phyloP scores from a whole-genome alignment of 768 basidiomycete genomes.

The Floccularia luteovirens region DNA sequence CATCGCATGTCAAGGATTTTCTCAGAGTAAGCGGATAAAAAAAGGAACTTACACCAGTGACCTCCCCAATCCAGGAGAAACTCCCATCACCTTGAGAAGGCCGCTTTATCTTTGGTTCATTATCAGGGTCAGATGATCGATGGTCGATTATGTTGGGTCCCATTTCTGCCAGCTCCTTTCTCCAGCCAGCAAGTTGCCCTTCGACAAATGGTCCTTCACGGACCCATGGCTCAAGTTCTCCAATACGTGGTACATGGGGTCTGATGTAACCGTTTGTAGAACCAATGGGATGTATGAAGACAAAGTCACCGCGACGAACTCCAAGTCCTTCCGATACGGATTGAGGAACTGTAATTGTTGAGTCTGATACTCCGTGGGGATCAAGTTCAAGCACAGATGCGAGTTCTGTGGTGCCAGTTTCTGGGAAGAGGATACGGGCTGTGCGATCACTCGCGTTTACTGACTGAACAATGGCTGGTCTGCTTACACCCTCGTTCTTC shows the following conservation, averaged over 20 bases:
- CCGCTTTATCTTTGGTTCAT: slow-evolving; percentile 34
- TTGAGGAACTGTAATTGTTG: slow-evolving; percentile 29
- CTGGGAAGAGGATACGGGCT: slow-evolving; percentile 54
- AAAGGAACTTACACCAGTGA: slow-evolving; percentile 48
- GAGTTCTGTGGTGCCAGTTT: slow-evolving; percentile 47
- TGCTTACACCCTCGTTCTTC: slow-evolving; percentile 63
- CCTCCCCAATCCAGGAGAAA: slow-evolving; percentile 84
- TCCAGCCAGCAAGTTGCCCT: slow-evolving; percentile 59
- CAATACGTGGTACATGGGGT: slow-evolving; percentile 77
- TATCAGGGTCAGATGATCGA: slow-evolving; percentile 25
- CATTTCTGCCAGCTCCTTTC: slow-evolving; percentile 62
- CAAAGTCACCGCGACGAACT: slow-evolving; percentile 76
- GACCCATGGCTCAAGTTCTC: slow-evolving; percentile 79
- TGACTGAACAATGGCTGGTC: slow-evolving; percentile 69
- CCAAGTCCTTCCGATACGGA: slow-evolving; percentile 57
- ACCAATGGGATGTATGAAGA: slow-evolving; percentile 68
- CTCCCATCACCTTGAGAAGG: slow-evolving; percentile 28
- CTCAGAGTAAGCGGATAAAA: slow-evolving; percentile 6
- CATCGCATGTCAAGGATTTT: slow-evolving; percentile 6
- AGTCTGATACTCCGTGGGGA: slow-evolving; percentile 64
- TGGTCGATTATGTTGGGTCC: slow-evolving; percentile 48
- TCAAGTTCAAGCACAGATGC: slow-evolving; percentile 87
- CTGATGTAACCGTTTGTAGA: slow-evolving; percentile 63
- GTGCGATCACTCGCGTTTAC: slow-evolving; percentile 70
- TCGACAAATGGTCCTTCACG: slow-evolving; percentile 47